Conservation (phyloP, 495 filamentous ascomycete species). For the Penicillium chermesinum region DNA sequence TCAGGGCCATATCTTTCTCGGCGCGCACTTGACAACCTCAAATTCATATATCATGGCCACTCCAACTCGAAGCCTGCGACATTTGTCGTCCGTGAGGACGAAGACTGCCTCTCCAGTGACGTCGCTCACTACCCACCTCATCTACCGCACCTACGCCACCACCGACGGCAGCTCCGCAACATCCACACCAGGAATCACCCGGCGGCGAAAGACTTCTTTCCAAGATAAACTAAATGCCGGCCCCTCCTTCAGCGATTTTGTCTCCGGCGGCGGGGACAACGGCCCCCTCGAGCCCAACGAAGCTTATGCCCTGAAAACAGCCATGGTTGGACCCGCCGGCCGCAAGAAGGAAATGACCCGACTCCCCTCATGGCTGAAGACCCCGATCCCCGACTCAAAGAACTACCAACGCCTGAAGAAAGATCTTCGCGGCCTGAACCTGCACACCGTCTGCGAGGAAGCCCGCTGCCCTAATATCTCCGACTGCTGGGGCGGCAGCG, state of each 20-base stretch:
- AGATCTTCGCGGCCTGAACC: constrained; percentile 79
- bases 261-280: constrained; percentile 50
- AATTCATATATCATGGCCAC: constrained; percentile 29
- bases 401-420: constrained; percentile 93
- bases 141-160: constrained; percentile 37
- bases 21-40: constrained; percentile 5
- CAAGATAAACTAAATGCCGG: constrained; percentile 74
- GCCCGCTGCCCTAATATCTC: constrained; percentile 95
- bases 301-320: constrained; percentile 62
- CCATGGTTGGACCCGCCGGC: constrained; percentile 73
- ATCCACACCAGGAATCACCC: constrained; percentile 24
- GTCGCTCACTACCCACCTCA: constrained; percentile 11
- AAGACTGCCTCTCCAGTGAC: constrained; percentile 16
- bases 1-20: constrained; percentile 16
- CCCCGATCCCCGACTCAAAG: constrained; percentile 75
- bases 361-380: constrained; percentile 92
- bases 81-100: constrained; percentile 28
- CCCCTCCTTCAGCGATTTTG: constrained; percentile 81
- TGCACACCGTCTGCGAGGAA: constrained; percentile 98
- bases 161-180: constrained; percentile 38
- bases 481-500: constrained; percentile 91
- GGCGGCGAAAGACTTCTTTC: constrained; percentile 60
- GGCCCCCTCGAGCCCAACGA: constrained; percentile 52
- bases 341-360: constrained; percentile 82
- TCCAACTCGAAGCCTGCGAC: constrained; percentile 33